Evolutionary conservation across 2,329 filamentous ascomycete species (phyloP).

Genomic region (Alternaria postmessia): DNA sequence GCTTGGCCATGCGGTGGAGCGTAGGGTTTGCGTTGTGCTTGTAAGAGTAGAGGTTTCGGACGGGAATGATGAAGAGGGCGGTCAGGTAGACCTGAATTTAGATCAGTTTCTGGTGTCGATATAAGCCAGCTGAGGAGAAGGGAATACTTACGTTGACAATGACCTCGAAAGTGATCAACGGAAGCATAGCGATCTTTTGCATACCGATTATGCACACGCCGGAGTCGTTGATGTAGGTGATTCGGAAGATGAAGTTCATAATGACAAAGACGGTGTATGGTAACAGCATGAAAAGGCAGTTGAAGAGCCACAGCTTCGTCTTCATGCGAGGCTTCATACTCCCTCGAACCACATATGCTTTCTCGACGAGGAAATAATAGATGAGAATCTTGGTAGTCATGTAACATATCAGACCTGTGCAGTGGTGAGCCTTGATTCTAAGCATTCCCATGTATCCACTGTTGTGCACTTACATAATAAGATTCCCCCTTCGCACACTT

Average conservation of each 20-base stretch:
- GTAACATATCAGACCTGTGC: conserved; percentile 63
- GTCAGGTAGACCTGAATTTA: conserved; percentile 63
- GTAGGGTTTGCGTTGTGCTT: conserved; percentile 56
- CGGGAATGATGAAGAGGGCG: conserved; percentile 67
- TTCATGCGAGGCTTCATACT: conserved; percentile 61
- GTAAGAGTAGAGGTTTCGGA: conserved; percentile 66
- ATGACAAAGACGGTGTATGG: conserved; percentile 57
- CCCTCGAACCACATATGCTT: conserved; percentile 68
- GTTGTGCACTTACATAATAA: conserved; percentile 57
- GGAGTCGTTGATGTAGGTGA: conserved; percentile 61
- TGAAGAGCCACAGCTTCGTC: conserved; percentile 68
- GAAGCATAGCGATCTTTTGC: conserved; percentile 65
- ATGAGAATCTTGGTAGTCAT: conserved; percentile 71
- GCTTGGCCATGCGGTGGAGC: conserved; percentile 62
- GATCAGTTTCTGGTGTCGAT: conserved; percentile 5
- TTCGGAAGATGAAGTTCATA: conserved; percentile 69
- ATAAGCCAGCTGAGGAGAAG: background rate
- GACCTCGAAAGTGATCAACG: conserved; percentile 68
- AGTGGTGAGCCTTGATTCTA: background rate
- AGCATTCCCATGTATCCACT: background rate
- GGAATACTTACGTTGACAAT: conserved; percentile 61
- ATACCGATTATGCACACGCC: conserved; percentile 70
- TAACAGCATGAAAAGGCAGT: conserved; percentile 65
- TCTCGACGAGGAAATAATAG: conserved; percentile 72
- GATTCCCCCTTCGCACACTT: conserved; percentile 66